Conservation (phyloP, 768 basidiomycete genomes). For the Auricularia sp. region DNA sequence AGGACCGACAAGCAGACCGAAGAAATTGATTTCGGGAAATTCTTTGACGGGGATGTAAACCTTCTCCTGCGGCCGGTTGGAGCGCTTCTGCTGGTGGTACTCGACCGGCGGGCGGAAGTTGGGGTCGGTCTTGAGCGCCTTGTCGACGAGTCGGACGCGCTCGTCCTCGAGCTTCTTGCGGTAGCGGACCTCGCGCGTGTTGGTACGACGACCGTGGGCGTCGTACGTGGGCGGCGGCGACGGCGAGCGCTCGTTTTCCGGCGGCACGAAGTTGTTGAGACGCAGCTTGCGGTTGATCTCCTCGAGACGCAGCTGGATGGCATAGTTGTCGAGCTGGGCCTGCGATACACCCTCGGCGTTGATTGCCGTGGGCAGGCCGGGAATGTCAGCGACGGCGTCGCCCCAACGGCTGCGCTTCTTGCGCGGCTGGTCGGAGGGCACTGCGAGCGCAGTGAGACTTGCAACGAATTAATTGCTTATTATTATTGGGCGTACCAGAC, state of each 20-base stretch:
- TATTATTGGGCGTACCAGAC: neutral
- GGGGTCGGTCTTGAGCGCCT: constrained; percentile 94
- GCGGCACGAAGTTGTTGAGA: constrained; percentile 90
- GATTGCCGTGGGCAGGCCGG: constrained; percentile 90
- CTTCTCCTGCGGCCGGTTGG: constrained; percentile 89
- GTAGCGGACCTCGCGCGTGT: constrained; percentile 97
- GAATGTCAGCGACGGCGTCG: constrained; percentile 82
- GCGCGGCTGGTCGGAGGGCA: constrained; percentile 77
- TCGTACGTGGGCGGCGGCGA: constrained; percentile 98
- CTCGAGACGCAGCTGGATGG: constrained; percentile 89
- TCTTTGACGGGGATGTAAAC: constrained; percentile 99
- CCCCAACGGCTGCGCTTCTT: constrained; percentile 98
- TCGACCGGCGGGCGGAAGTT: constrained; percentile 97
- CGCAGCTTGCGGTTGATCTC: constrained; percentile 95
- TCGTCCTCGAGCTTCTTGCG: constrained; percentile 91
- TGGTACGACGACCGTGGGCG: constrained; percentile 92
- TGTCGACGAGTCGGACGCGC: constrained; percentile 86
- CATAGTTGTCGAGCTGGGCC: constrained; percentile 94
- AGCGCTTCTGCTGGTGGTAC: constrained; percentile 90
- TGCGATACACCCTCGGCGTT: constrained; percentile 89
- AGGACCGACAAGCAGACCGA: constrained; percentile 94
- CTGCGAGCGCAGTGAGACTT: constrained; percentile 34
- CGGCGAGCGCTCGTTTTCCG: constrained; percentile 91
- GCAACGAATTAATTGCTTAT: constrained; percentile 10
- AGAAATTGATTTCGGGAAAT: constrained; percentile 99